A percentile compares a stretch with the other conserved stretches of the same genome.
These are phyloP conservation scores for Metschnikowia cubensis DNA, from an alignment of 805 yeast genomes.

Conservation along the genomic window DNA sequence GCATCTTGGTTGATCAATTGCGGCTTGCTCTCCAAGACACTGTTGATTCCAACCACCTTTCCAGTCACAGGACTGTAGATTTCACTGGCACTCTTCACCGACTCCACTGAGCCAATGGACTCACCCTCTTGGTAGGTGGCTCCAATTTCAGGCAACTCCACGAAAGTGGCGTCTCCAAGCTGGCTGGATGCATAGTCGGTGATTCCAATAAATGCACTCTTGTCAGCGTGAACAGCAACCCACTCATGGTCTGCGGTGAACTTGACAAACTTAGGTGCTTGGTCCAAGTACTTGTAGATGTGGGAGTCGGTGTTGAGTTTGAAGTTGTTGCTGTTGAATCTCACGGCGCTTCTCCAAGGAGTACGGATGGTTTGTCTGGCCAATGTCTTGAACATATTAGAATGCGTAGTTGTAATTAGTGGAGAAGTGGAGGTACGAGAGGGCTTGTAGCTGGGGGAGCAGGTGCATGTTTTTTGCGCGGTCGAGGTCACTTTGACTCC, in stretches of 20 bases:
- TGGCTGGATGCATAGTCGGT: slow-evolving; percentile 95
- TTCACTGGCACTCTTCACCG: slow-evolving; percentile 92
- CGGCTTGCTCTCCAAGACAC: slow-evolving; percentile 62
- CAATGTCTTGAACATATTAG: slow-evolving; percentile 16
- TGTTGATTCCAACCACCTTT: slow-evolving; percentile 68
- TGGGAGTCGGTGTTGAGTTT: slow-evolving; percentile 36
- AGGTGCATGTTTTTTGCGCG: slow-evolving; percentile 1
- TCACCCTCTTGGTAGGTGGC: slow-evolving; percentile 65
- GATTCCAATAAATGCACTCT: slow-evolving; percentile 81
- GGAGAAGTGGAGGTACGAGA: neutral
- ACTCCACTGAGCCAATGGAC: slow-evolving; percentile 87
- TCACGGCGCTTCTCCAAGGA: slow-evolving; percentile 14
- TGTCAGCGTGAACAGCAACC: slow-evolving; percentile 82
- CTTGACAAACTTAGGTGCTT: slow-evolving; percentile 49
- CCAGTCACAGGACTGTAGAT: slow-evolving; percentile 86
- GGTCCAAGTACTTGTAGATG: slow-evolving; percentile 35
- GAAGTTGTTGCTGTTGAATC: slow-evolving; percentile 31
- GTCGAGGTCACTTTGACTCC: slow-evolving; percentile 2
- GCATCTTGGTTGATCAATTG: slow-evolving; percentile 83
- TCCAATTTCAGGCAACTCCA: slow-evolving; percentile 81
- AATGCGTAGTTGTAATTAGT: neutral
- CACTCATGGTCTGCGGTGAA: slow-evolving; percentile 94
- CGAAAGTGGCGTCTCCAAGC: slow-evolving; percentile 92
- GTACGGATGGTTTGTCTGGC: slow-evolving; percentile 15
- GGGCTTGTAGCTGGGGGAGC: neutral